Conservation (phyloP, 306 rosid genomes). For the Arachis hypogaea region DNA sequence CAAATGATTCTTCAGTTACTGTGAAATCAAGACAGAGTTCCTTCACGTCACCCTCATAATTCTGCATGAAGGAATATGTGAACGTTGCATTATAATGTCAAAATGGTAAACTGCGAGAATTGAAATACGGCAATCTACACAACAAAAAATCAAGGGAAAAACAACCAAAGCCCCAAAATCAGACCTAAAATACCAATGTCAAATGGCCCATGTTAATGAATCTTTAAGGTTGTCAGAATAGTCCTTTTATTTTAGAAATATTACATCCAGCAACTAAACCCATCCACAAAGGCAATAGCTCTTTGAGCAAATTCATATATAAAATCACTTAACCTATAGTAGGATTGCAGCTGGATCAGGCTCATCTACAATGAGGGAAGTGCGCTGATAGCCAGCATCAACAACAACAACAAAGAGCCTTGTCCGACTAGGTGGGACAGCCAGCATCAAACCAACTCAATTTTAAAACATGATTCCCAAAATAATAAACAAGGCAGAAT, state of each 20-base stretch:
- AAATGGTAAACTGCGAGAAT: constrained; percentile 33
- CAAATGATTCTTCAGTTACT: constrained; percentile 93
- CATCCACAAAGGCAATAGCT: constrained; percentile 26
- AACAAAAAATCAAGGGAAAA: constrained; percentile 11
- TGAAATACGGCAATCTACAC: constrained; percentile 21
- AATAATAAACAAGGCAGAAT: constrained; percentile 16
- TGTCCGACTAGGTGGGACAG: neutral
- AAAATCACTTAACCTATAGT: constrained; percentile 23
- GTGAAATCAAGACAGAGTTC: constrained; percentile 93
- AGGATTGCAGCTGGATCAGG: constrained; percentile 27
- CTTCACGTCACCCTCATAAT: constrained; percentile 78
- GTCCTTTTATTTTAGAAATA: neutral
- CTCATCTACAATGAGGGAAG: constrained; percentile 31
- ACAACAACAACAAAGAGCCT: neutral
- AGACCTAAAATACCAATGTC: constrained; percentile 19
- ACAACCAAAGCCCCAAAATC: constrained; percentile 9
- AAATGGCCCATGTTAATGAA: constrained; percentile 18
- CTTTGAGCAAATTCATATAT: constrained; percentile 22
- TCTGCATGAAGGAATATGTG: constrained; percentile 61
- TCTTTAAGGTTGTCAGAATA: constrained; percentile 33
- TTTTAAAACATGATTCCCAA: constrained; percentile 16
- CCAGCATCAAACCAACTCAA: constrained; percentile 29
- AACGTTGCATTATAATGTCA: constrained; percentile 12
- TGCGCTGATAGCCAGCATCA: constrained; percentile 22
- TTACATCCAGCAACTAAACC: constrained; percentile 22